A percentile compares a stretch with the other conserved stretches of the same genome.
These are phyloP conservation scores for Cardamine resedifolia DNA, from an alignment of 345 rosid genomes.

Conservation along the genomic window DNA sequence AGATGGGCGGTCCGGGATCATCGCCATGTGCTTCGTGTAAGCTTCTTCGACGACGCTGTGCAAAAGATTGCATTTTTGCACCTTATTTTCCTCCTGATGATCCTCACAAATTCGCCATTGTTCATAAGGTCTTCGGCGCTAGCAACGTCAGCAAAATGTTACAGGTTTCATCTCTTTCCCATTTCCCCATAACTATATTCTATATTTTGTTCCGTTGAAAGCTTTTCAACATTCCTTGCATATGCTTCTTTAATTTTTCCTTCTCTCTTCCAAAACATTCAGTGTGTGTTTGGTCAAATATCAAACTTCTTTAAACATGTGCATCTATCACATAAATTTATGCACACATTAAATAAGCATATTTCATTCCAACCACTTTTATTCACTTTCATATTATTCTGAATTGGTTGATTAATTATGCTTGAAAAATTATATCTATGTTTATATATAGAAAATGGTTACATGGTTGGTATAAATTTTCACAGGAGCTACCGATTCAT, in stretches of 20 bases:
- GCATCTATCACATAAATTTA: background rate
- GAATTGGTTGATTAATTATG: background rate
- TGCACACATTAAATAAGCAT: background rate
- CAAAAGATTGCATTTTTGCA: slow-evolving; percentile 81
- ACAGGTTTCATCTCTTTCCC: slow-evolving; percentile 49
- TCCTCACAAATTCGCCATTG: slow-evolving; percentile 79
- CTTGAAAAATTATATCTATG: background rate
- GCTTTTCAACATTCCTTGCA: slow-evolving; percentile 12
- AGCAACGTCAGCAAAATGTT: slow-evolving; percentile 90
- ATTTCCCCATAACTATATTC: background rate
- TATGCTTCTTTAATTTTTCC: background rate
- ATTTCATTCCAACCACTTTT: background rate
- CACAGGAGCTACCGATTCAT: slow-evolving; percentile 70
- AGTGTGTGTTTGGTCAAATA: background rate
- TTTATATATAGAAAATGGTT: background rate
- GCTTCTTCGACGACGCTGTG: slow-evolving; percentile 72
- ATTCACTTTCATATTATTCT: background rate
- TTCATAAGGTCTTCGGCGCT: slow-evolving; percentile 87
- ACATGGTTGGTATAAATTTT: slow-evolving; percentile 11
- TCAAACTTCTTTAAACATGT: background rate
- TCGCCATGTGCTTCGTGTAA: slow-evolving; percentile 92
- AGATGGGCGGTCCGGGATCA: slow-evolving; percentile 52
- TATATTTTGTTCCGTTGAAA: slow-evolving; percentile 1
- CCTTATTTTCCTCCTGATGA: slow-evolving; percentile 88
- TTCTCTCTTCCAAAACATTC: background rate